These are phyloP conservation scores for Cercophora sp. DNA, from an alignment of 495 filamentous ascomycete genomes.

Conservation along the genomic window DNA sequence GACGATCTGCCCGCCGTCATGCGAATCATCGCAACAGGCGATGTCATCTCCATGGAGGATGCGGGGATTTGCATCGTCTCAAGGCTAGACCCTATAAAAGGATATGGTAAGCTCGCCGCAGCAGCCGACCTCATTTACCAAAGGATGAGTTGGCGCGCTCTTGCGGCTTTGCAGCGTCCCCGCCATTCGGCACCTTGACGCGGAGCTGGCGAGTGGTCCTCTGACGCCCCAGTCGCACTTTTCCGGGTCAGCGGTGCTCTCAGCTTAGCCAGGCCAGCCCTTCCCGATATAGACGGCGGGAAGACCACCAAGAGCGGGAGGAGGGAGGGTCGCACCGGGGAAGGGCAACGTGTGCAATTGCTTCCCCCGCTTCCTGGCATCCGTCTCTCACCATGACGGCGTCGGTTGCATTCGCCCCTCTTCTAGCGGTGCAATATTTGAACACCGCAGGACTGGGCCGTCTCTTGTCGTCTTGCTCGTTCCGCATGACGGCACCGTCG, in stretches of 20 bases:
- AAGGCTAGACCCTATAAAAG: background rate
- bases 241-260: slow-evolving; percentile 6
- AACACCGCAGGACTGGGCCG: background rate
- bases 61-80: background rate
- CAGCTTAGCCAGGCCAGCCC: no score
- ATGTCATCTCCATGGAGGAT: background rate
- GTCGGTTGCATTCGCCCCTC: background rate
- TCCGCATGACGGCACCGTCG: background rate
- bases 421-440: background rate
- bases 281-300: slow-evolving; percentile 11
- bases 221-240: slow-evolving; percentile 1
- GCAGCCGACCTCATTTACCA: slow-evolving; percentile 10
- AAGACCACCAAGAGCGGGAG: no score
- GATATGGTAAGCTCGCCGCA: slow-evolving; percentile 1
- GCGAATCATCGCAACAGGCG: background rate
- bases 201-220: background rate
- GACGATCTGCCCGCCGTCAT: background rate
- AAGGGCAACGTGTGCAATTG: background rate
- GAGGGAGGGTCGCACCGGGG: slow-evolving; percentile 4
- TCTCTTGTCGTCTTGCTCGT: background rate
- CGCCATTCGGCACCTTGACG: slow-evolving; percentile 1
- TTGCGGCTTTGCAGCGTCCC: background rate
- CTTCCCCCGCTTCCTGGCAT: background rate
- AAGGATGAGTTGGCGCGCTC: background rate
- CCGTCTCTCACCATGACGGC: background rate